A percentile compares a stretch with the other conserved stretches of the same genome.
These are phyloP conservation scores for Mycena venus DNA, from an alignment of 768 basidiomycete genomes.

Conservation along the genomic window DNA sequence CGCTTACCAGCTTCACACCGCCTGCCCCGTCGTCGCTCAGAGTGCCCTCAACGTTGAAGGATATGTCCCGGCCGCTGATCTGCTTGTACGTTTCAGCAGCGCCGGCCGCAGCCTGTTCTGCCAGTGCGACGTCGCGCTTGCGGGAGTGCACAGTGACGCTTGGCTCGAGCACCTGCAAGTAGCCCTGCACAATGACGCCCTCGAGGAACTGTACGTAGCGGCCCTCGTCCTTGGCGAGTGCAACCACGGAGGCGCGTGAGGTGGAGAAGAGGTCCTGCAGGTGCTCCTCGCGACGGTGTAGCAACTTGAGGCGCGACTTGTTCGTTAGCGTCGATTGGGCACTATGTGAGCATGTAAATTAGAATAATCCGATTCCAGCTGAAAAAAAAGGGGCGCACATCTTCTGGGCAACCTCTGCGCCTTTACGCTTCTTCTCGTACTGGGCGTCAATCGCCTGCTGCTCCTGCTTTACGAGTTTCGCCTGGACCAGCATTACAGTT, in stretches of 20 bases:
- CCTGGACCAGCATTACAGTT: conserved; percentile 60
- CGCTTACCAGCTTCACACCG: conserved; percentile 83
- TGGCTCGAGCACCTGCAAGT: conserved; percentile 86
- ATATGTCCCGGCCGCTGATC: conserved; percentile 78
- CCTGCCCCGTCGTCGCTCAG: conserved; percentile 84
- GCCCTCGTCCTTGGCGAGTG: conserved; percentile 72
- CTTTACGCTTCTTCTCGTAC: conserved; percentile 97
- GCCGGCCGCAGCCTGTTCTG: conserved; percentile 71
- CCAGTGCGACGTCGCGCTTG: conserved; percentile 72
- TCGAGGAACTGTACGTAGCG: conserved; percentile 89
- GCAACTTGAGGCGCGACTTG: conserved; percentile 91
- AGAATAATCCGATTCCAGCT: conserved; percentile 15
- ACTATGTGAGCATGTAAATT: conserved; percentile 55
- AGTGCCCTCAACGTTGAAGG: conserved; percentile 69
- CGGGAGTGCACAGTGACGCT: conserved; percentile 76
- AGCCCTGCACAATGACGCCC: conserved; percentile 87
- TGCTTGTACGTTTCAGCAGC: conserved; percentile 81
- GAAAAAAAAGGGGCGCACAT: conserved; percentile 80
- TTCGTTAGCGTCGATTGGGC: conserved; percentile 97
- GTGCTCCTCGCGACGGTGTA: conserved; percentile 93
- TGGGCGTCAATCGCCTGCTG: conserved; percentile 94
- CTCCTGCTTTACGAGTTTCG: conserved; percentile 97
- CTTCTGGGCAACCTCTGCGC: conserved; percentile 94
- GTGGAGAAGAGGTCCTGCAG: conserved; percentile 89
- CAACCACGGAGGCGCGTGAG: conserved; percentile 73